Evolutionary conservation across 371 early-diverging fungal species (phyloP).

Genomic region (Nematocida sp.): DNA sequence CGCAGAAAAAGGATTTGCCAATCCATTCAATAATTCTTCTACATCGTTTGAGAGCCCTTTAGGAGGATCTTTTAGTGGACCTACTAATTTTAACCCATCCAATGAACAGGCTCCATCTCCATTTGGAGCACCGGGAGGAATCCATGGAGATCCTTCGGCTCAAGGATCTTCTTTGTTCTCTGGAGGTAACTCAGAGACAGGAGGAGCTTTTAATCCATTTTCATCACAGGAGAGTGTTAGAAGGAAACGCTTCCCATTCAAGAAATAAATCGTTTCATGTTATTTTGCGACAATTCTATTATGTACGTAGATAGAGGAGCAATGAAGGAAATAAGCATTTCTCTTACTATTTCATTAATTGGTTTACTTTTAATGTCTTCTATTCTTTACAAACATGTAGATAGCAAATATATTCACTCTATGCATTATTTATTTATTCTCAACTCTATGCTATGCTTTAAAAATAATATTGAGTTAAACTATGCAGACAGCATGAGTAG

Average conservation of each 20-base stretch:
- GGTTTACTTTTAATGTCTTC: conserved; percentile 61
- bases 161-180: too few relatives aligned
- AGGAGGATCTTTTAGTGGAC: too few relatives aligned
- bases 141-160: too few relatives aligned
- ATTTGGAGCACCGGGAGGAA: too few relatives aligned
- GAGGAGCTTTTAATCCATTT: conserved; percentile 34
- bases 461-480: conserved; percentile 66
- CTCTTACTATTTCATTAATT: conserved; percentile 61
- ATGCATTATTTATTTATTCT: conserved; percentile 63
- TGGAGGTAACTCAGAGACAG: too few relatives aligned
- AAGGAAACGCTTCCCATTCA: conserved; percentile 30
- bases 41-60: too few relatives aligned
- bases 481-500: conserved; percentile 60
- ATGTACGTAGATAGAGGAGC: conserved; percentile 21
- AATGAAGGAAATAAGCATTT: conserved; percentile 55
- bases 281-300: conserved; percentile 5
- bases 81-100: too few relatives aligned
- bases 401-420: not conserved
- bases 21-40: too few relatives aligned
- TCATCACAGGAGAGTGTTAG: conserved; percentile 34
- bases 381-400: conserved; percentile 36
- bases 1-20: too few relatives aligned
- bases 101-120: too few relatives aligned
- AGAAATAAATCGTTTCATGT: conserved; percentile 50
- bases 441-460: conserved; percentile 67